Conservation (phyloP, 352 stramenopile species). For the Globisporangium cederbergense region DNA sequence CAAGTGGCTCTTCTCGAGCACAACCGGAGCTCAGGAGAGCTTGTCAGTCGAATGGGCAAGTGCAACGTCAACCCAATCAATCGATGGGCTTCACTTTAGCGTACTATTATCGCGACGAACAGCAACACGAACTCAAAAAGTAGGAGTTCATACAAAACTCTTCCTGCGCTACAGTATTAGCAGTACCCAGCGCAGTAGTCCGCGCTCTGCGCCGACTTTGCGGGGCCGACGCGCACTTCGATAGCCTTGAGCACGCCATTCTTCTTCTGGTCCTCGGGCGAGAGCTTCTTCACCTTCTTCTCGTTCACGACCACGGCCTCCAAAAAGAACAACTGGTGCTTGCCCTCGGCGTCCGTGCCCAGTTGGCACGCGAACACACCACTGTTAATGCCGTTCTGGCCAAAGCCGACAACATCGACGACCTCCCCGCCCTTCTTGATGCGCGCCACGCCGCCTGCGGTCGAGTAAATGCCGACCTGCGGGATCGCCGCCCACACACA, state of each 20-base stretch:
- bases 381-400: slow-evolving; percentile 47
- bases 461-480: slow-evolving; percentile 48
- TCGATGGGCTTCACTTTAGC: too few species aligned
- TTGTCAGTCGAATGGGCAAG: too few species aligned
- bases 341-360: slow-evolving; percentile 41
- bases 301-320: slow-evolving; percentile 43
- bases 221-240: slow-evolving; percentile 45
- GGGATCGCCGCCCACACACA: slow-evolving; percentile 61
- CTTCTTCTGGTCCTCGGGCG: slow-evolving; percentile 25
- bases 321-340: slow-evolving; percentile 62
- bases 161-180: slow-evolving; percentile 12
- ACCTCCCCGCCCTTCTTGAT: slow-evolving; percentile 55
- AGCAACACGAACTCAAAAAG: too few species aligned
- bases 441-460: slow-evolving; percentile 42
- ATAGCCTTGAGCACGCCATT: slow-evolving; percentile 48
- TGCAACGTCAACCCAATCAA: too few species aligned
- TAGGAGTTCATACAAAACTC: neutral
- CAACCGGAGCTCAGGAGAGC: too few species aligned
- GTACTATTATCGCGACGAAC: too few species aligned
- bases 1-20: too few species aligned
- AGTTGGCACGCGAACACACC: slow-evolving; percentile 62
- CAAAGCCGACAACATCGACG: slow-evolving; percentile 53
- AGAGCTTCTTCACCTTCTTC: slow-evolving; percentile 36
- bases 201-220: slow-evolving; percentile 27
- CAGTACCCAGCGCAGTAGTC: slow-evolving; percentile 70